A percentile compares a stretch with the other conserved stretches of the same genome.
Evolutionary conservation across 2,329 filamentous ascomycete species (phyloP).

Genomic region (Phialophora chinensis): DNA sequence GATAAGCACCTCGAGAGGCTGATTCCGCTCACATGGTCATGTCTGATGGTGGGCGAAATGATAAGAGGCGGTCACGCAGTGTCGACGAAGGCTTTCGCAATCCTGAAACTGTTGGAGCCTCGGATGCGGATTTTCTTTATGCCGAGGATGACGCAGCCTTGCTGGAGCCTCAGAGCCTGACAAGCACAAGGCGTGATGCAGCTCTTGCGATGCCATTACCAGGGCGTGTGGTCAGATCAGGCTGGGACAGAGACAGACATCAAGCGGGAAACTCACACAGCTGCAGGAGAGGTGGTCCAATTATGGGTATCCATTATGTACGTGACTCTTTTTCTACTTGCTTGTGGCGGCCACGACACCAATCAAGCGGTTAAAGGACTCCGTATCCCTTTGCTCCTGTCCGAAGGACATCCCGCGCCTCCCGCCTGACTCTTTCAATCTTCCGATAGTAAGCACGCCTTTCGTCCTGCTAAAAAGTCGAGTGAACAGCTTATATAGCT

Average conservation of each 20-base stretch:
- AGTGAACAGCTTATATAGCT: neutral
- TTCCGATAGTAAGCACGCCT: neutral
- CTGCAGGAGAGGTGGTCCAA: neutral
- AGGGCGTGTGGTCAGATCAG: slow-evolving; percentile 5
- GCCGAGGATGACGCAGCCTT: neutral
- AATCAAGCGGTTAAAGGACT: neutral
- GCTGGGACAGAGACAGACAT: neutral
- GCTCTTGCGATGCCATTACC: neutral
- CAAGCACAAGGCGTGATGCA: neutral
- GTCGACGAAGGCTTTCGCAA: neutral
- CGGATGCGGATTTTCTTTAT: neutral
- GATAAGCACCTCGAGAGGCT: neutral
- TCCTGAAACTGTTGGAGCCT: neutral
- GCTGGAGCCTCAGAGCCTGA: neutral
- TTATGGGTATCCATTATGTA: neutral
- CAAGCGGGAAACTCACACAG: neutral
- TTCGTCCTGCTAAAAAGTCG: neutral
- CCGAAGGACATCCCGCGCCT: slow-evolving; percentile 7
- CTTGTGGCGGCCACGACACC: neutral
- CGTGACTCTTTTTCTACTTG: neutral
- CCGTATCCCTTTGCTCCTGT: neutral
- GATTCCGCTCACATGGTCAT: neutral
- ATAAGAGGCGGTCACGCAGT: neutral
- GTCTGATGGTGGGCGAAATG: neutral
- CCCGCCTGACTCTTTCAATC: slow-evolving; percentile 2